Percentiles rank a stretch among this genome's conserved stretches.
Evolutionary conservation across 164 flowering plant species (phyloP).

Genomic region (Vitis vinifera): DNA sequence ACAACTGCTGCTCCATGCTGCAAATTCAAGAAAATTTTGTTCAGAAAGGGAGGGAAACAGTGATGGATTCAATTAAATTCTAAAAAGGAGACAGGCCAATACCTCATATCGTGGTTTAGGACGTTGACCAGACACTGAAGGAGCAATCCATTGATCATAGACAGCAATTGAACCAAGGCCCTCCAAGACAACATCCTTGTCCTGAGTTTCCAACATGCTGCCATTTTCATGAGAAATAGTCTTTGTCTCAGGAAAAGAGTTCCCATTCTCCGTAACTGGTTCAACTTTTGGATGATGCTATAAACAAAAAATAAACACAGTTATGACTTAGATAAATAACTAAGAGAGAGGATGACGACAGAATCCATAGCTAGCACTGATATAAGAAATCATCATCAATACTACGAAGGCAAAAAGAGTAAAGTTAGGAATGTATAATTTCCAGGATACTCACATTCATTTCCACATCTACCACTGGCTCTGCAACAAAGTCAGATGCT

Average conservation of each 20-base stretch:
- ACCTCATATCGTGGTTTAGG: conserved; percentile 98
- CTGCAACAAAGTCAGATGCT: conserved; percentile 61
- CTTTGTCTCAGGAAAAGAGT: conserved; percentile 60
- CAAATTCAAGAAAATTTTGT: conserved; percentile 6
- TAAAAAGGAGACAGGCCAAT: conserved; percentile 11
- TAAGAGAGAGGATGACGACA: background rate
- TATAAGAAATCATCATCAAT: background rate
- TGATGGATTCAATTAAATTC: background rate
- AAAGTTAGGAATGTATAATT: background rate
- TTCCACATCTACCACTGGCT: conserved; percentile 76
- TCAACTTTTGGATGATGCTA: conserved; percentile 54
- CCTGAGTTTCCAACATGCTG: conserved; percentile 58
- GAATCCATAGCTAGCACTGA: background rate
- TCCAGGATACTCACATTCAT: conserved; percentile 71
- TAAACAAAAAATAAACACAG: conserved; percentile 10
- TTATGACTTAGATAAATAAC: background rate
- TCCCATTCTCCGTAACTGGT: conserved; percentile 62
- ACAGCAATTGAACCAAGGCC: conserved; percentile 67
- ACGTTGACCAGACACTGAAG: conserved; percentile 74
- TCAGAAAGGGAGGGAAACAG: background rate
- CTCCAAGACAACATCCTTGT: conserved; percentile 85
- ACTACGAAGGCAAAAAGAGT: background rate
- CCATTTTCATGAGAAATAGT: conserved; percentile 72
- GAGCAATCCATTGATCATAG: conserved; percentile 93
- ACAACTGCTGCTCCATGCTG: conserved; percentile 96